Evolutionary conservation across 192 early-diverging fungal species (phyloP), one percentile per base, ranked within the genome.

Genomic region (Chytriomyces sp.): DNA sequence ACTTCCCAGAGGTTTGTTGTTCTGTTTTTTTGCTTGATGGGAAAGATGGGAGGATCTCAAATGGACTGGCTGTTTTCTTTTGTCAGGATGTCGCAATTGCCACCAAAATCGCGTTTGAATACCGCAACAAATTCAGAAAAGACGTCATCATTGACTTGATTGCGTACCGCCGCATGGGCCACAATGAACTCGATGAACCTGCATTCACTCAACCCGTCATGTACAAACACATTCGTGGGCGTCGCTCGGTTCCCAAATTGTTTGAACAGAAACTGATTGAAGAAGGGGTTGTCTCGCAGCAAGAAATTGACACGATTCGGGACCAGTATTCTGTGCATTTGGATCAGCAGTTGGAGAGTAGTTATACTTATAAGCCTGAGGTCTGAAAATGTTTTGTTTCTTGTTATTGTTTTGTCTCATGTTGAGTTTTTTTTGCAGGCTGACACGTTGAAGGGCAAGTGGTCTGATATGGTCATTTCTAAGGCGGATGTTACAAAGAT

Each of bases 131-230:
- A 78, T 98, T 97, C 89, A 88, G 92, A 72, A 97, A 96, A 83
- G 97, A 98, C 80, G 90, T 97, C 35, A 96, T 98, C 35, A 83
- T 98, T 53, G 97, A 98, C 73, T 69, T 98, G 82, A 94, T 97
- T 81, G 92, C 93, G 20, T 98, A 96, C 87, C 92, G 97, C 64
- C 91, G 95, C 61, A 94, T 95, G 95, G 97, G 97, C 7, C 97
- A 98, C 84, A 98, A 98, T 76, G 97, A 98, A 79, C 85, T 98
- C 11, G 97, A 98, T 72, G 97, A 98, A 86, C 97, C 97, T 65
- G 94, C 92, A 61, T 97, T 95, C 81, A 98, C 97, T 0, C 97
- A 98, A 80, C 97, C 97, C 6, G 80, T 89, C 53, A 98, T 98
- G 97, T 98, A 98, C 88, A 91, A 93, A 72, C 94, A 92, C 63